phyloP scores from a whole-genome alignment of 2,329 filamentous ascomycete genomes.

The Botryotinia convoluta region DNA sequence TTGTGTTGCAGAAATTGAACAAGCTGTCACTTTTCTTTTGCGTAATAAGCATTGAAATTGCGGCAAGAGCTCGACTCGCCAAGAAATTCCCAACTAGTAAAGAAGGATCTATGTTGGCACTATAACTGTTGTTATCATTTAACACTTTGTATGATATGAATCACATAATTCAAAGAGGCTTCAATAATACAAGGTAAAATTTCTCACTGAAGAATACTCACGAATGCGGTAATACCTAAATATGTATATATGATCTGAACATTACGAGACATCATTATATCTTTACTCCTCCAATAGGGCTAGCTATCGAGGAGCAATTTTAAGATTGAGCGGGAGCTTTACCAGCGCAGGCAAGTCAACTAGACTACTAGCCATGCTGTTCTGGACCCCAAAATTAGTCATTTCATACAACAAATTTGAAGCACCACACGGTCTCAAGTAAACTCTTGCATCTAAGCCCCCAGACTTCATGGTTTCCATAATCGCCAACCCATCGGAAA shows the following conservation, averaged over 20 bases:
- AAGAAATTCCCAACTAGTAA: too few species aligned
- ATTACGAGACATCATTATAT: neutral
- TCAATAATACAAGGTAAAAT: neutral
- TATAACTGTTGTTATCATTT: neutral
- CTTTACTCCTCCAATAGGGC: neutral
- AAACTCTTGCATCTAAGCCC: neutral
- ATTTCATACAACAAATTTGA: neutral
- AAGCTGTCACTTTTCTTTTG: neutral
- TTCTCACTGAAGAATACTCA: too few species aligned
- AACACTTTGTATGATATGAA: neutral
- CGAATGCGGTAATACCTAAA: neutral
- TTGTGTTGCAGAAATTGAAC: neutral
- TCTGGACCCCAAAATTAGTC: neutral
- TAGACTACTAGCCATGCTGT: neutral
- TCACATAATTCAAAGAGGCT: neutral
- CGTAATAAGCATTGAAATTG: neutral
- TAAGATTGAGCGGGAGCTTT: neutral
- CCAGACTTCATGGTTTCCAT: conserved; percentile 53
- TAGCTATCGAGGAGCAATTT: neutral
- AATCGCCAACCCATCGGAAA: conserved; percentile 51
- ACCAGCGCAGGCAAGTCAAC: neutral
- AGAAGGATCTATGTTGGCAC: neutral
- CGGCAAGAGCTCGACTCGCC: neutral
- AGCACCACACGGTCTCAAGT: neutral
- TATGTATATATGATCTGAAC: neutral